Base-by-base conservation (phyloP, 2,329 filamentous ascomycete species). In the Fusarium pseudonygamai region DNA sequence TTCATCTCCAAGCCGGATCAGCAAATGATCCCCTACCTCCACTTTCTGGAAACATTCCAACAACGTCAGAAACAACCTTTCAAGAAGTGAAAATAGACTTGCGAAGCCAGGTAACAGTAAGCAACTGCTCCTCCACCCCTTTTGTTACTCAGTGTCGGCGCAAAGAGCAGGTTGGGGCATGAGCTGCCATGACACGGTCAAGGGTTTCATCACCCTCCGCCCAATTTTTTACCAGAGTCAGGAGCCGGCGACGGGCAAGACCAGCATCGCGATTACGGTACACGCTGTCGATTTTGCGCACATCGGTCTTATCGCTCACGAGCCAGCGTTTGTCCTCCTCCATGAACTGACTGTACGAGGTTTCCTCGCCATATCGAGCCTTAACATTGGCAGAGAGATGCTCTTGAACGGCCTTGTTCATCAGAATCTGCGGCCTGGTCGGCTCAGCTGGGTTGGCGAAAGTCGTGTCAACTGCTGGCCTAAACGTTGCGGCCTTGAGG, bases 251-350 rank as follows among this genome's bases (percentile, higher is more conserved):
- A n/a, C 82, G 77, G 12, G 81, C 81, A 55, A 80, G 71, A 9
- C 81, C 81, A 16, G 81, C 81, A 62, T 85, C 83, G 15, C 82
- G 78, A 59, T 84, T 85, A 18, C 83, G 81, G 63, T 85, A 85
- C 40, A 84, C 83, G 22, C 82, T 84, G 69, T 85, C 83, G 53
- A 85, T 84, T 65, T 84, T 82, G 45, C 83, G 78, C 24, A 85
- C 82, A 61, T 84, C 83, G 12, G 65, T 63, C 36, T 77, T 79
- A 71, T 85, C 82, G 63, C 78, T 84, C 46, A 82, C 72, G 14
- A 85, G 75, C 81, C 82, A 85, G 34, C 83, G 79, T 52, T 79
- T 80, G 69, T 84, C 82, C 47, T 82, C 79, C 39, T 78, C 77
- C 60, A 81, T 70, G 60, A 84, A 84, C 11, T 67, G 64, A 9